Evolutionary conservation across 1,284 basidiomycete species (phyloP), one percentile per base, ranked within the genome.

Genomic region (Austroboletus rostrupii): DNA sequence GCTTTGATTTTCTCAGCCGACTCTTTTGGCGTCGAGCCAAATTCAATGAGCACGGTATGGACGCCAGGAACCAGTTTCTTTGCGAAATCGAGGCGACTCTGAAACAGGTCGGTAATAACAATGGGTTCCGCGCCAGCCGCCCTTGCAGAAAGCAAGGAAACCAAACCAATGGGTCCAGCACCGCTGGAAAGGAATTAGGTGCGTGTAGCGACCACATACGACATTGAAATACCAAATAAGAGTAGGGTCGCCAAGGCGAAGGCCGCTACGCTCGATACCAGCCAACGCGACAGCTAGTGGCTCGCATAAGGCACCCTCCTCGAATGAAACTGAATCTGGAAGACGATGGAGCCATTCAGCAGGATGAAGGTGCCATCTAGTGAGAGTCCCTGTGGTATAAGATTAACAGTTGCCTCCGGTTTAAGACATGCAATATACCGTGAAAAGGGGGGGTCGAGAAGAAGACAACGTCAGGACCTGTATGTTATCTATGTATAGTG

Each of bases 91-190:
- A 95, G 76, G 40, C 92, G 85, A 50, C 77, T 82, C 63, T 86
- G 78, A 64, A 92, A 81, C 48, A 95, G 79, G 64, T 95, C 89
- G 35, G 91, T 84, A 16, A 85, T 89, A 43, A 92, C 75, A 52
- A 92, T 80, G 20, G 83, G 81, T 47, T 83, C 79, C 2, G 88
- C 90, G 1, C 90, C 90, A 43, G 90, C 79, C 23, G 88, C 91
- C 57, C 86, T 81, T 23, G 88, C 87, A 41, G 90, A 87, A 13
- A 90, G 83, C 53, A 92, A 80, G 40, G 81, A 78, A 39, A 92
- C 76, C 20, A 96, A 74, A 10, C 92, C 92, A 52, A 95, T 92
- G 1, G 92, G 92, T 14, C 92, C 92, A 31, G 92, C 91, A 49
- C 81, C 81, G 57, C 80, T 83, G 49, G 38, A 44, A 39, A 33